phyloP scores from a whole-genome alignment of 257 asterid species.

The Primulina eburnea region DNA sequence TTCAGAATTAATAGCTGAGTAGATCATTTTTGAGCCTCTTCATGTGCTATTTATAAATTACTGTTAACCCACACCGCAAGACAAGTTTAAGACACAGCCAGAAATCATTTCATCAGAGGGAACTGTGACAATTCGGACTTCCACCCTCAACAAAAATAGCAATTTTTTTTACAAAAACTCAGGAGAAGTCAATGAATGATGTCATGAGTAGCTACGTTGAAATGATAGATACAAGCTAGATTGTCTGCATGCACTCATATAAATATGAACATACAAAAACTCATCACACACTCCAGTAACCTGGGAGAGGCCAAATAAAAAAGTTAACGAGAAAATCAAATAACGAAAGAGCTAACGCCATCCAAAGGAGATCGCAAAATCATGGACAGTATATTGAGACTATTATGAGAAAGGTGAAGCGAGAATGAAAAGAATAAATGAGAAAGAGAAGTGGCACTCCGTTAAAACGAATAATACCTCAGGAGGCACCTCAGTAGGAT shows the following conservation, averaged over 20 bases:
- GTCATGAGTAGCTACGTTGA: neutral
- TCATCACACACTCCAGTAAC: neutral
- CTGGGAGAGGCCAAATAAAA: neutral
- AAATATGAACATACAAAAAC: neutral
- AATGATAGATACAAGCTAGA: neutral
- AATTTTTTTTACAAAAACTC: neutral
- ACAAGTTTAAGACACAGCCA: neutral
- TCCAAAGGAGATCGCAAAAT: neutral
- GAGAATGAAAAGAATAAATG: constrained; percentile 11
- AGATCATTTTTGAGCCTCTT: neutral
- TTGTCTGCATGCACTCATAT: neutral
- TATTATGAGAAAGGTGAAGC: constrained; percentile 9
- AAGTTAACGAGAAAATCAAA: neutral
- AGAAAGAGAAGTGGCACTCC: constrained; percentile 2
- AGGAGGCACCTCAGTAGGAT: constrained; percentile 74
- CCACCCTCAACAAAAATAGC: neutral
- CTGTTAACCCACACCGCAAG: neutral
- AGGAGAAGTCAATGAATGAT: neutral
- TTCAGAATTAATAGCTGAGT: too few relatives aligned
- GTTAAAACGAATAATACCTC: constrained; percentile 57
- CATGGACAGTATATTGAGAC: constrained; percentile 2
- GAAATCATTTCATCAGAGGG: neutral
- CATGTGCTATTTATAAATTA: neutral
- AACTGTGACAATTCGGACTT: neutral
- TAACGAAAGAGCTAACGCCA: neutral